Base-by-base conservation (phyloP, 257 asterid genomes). In the Solanum bukasovii region DNA sequence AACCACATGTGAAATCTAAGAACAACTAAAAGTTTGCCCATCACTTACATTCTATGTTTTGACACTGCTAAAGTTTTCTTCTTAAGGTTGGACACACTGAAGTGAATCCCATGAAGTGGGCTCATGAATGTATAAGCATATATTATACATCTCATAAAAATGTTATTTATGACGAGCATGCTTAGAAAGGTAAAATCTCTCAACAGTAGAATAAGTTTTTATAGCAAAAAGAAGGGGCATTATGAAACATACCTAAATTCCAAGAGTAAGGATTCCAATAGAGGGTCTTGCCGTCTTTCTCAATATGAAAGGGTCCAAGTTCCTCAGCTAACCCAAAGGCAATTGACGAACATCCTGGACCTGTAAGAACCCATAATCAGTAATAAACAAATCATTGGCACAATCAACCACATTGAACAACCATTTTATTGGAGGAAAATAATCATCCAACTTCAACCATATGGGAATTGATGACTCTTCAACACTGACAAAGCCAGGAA, bases 291-390 rank as follows among this genome's bases (percentile, higher is more conserved):
- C 99, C 99, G 91, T 96, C 98, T 92, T 95, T 94, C 93, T 96
- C 98, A 49, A 97, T 91, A 89, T 97, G 99, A 83, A 97, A 94
- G 71, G 99, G 99, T 77, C 99, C 99, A 84, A 97, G 56, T 90
- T 97, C 99, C 94, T 97, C 99, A 82, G 96, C 99, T 81, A 95
- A 94, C 81, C 99, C 99, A 92, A 7, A 95, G 73, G 96, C 99
- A 90, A 96, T 91, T 16, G 99, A 97, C 46, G 99, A 97, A 86
- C 99, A 97, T 88, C 99, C 99, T 25, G 99, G 99, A 86, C 99
- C 99, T 96, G 91, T 38, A 89, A 86, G 90, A 27, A 85, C 65
- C 56, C 46, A 33, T 11, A 75, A 46, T 65, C 31, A 38, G n/a
- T 91, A 79, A 88, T 44, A 70, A 87, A 84, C 44, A 90, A 83